Conservation (phyloP, 495 filamentous ascomycete species). For the Aspergillus sclerotioniger region DNA sequence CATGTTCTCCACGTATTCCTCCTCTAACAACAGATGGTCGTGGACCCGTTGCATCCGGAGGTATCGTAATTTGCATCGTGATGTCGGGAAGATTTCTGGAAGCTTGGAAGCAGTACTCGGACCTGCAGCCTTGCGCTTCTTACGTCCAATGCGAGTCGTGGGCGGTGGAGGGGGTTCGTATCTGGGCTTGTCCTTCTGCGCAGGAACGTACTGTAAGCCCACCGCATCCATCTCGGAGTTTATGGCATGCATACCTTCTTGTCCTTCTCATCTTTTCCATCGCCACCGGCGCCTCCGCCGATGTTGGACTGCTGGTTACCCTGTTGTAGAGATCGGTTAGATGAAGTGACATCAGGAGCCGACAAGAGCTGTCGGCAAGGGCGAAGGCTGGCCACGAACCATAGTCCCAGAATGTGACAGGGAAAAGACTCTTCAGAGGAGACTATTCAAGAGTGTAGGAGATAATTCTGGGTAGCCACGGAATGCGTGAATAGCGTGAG, state of each 20-base stretch:
- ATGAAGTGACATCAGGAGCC: conserved; percentile 10
- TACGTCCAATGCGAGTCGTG: conserved; percentile 95
- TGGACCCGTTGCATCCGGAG: conserved; percentile 98
- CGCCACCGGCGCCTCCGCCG: conserved; percentile 66
- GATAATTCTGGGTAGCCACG: neutral
- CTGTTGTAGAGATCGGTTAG: conserved; percentile 33
- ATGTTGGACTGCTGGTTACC: conserved; percentile 84
- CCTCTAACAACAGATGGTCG: conserved; percentile 94
- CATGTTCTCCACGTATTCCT: conserved; percentile 99
- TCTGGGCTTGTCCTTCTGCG: conserved; percentile 96
- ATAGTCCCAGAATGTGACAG: conserved; percentile 25
- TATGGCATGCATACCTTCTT: conserved; percentile 68
- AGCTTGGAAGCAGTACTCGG: conserved; percentile 93
- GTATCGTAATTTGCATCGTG: conserved; percentile 94
- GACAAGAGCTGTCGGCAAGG: conserved; percentile 9
- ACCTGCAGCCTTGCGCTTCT: conserved; percentile 91
- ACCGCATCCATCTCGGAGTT: neutral
- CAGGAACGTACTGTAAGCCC: conserved; percentile 20
- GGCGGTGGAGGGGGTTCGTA: conserved; percentile 97
- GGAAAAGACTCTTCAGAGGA: neutral
- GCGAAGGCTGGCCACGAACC: conserved; percentile 28
- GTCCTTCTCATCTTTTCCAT: conserved; percentile 84
- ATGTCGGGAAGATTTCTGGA: conserved; percentile 88
- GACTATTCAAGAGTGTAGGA: neutral
- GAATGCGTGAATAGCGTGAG: neutral